A percentile compares a stretch with the other conserved stretches of the same genome.
Conservation (phyloP, 1,139 yeast genomes). For the Yamadazyma kanchanaburiensis region DNA sequence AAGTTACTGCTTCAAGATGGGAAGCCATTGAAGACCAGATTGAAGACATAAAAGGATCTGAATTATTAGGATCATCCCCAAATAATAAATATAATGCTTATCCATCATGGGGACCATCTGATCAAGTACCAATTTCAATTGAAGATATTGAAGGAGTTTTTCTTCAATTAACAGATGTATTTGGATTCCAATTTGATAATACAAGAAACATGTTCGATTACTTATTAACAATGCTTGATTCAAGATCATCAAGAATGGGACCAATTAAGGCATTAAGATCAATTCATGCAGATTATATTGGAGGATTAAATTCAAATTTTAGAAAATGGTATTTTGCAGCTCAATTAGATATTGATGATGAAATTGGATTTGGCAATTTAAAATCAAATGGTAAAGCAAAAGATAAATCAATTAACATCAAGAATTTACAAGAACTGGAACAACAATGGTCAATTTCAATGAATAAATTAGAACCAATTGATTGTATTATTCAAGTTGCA, state of each 20-base stretch:
- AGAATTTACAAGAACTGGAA: conserved; percentile 66
- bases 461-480: conserved; percentile 49
- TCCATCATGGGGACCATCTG: conserved; percentile 53
- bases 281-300: conserved; percentile 74
- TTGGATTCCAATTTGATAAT: conserved; percentile 66
- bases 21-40: conserved; percentile 23
- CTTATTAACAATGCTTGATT: conserved; percentile 59
- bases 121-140: conserved; percentile 49
- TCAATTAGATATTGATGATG: conserved; percentile 80
- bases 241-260: conserved; percentile 64
- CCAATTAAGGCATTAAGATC: conserved; percentile 54
- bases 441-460: conserved; percentile 68
- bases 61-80: conserved; percentile 9
- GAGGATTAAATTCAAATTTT: conserved; percentile 89
- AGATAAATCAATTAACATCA: conserved; percentile 28
- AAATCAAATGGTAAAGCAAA: conserved; percentile 32
- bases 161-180: conserved; percentile 47
- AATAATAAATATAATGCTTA: conserved; percentile 44
- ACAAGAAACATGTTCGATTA: conserved; percentile 65
- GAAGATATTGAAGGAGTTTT: conserved; percentile 57
- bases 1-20: conserved; percentile 15
- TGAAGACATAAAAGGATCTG: conserved; percentile 1
- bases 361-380: conserved; percentile 67
- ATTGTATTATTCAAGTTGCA: conserved; percentile 63
- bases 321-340: conserved; percentile 97